Evolutionary conservation across 2,329 filamentous ascomycete genomes (phyloP), one percentile per base, ranked within the genome.

Genomic region (Exserohilum turcica): DNA sequence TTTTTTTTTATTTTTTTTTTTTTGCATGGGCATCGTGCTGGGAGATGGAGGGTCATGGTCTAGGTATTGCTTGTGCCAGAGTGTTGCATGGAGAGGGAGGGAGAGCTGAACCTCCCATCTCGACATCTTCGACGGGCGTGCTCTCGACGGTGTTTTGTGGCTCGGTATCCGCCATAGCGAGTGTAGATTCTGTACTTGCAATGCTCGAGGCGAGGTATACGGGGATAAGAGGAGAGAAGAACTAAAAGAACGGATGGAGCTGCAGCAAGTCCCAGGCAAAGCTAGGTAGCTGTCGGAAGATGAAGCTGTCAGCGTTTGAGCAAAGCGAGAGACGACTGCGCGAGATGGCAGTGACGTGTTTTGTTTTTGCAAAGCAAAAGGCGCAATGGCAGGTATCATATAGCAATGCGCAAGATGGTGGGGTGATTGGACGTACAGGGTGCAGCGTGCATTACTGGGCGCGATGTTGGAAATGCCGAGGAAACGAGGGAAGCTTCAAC

Each of bases 41-140:
- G n/a, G n/a, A n/a, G n/a, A n/a, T n/a, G n/a, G n/a, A n/a, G n/a
- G n/a, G n/a, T n/a, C n/a, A n/a, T n/a, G n/a, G n/a, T n/a, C n/a
- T n/a, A n/a, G n/a, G n/a, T n/a, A n/a, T n/a, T 59, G 35, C 24
- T 60, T 33, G 50, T 51, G 21, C 16, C 48, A 18, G 46, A n/a
- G n/a, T n/a, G n/a, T n/a, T n/a, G n/a, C n/a, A n/a, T n/a, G n/a
- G n/a, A n/a, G n/a, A n/a, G n/a, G n/a, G n/a, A n/a, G n/a, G n/a
- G n/a, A n/a, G n/a, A 15, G 56, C 65, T 13, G 57, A 59, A 8
- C 63, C 66, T 19, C 76, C 75, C 79, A 84, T 80, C 44, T 83
- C 81, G 27, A 83, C 71, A 58, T 84, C 80, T 3, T 72, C 74
- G 8, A 72, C 61, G 1, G 65, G 62, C 2, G 63, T 67, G 46